Conservation (phyloP, 805 yeast species). For the Debaryomyces tyrocola region DNA sequence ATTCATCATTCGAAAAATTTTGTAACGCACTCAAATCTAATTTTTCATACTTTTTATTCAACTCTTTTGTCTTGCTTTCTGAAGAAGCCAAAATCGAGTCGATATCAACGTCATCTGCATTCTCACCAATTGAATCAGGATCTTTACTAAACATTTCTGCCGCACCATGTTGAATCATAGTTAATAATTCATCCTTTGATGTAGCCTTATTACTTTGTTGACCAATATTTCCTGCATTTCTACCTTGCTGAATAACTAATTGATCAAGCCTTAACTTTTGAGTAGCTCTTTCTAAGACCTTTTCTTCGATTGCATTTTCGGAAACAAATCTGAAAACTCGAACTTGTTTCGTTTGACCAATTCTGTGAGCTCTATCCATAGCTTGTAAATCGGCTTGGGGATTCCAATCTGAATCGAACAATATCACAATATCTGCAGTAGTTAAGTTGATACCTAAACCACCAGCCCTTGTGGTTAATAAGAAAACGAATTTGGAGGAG, state of each 20-base stretch:
- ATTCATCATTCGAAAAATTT: constrained; percentile 64
- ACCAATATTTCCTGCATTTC: constrained; percentile 36
- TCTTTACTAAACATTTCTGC: constrained; percentile 52
- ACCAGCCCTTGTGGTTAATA: constrained; percentile 85
- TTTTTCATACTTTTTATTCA: constrained; percentile 62
- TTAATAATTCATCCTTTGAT: constrained; percentile 69
- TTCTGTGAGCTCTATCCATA: constrained; percentile 88
- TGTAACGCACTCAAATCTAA: constrained; percentile 77
- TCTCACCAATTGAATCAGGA: constrained; percentile 22
- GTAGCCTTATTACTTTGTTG: constrained; percentile 39
- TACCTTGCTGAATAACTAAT: constrained; percentile 78
- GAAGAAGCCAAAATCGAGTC: constrained; percentile 61
- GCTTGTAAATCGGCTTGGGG: constrained; percentile 90
- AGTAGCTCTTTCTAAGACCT: constrained; percentile 77
- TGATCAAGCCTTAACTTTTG: constrained; percentile 79
- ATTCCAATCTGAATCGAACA: constrained; percentile 84
- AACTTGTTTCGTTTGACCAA: constrained; percentile 84
- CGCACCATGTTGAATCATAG: constrained; percentile 86
- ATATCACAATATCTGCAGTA: constrained; percentile 73
- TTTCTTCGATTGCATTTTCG: constrained; percentile 82
- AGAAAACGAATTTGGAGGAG: constrained; percentile 68
- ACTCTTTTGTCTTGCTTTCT: constrained; percentile 60
- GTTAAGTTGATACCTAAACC: constrained; percentile 86
- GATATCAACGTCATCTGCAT: constrained; percentile 49
- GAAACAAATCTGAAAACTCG: constrained; percentile 76